Conservation (phyloP, 192 early-diverging fungal genomes). For the Backusella parvicylindrica region DNA sequence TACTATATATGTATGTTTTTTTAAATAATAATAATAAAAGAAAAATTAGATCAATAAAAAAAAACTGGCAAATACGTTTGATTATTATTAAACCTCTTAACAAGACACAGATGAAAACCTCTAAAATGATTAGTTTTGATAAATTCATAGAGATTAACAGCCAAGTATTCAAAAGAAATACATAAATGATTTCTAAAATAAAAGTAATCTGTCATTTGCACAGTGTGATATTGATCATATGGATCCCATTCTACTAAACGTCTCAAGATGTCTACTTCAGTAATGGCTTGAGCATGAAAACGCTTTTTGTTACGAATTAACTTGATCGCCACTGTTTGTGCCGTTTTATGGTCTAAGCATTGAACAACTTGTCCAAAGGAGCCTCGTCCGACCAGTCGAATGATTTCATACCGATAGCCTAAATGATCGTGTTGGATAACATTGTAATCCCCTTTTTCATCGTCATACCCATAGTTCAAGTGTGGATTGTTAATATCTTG, state of each 20-base stretch:
- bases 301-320: conserved; percentile 95
- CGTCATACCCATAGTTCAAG: conserved; percentile 71
- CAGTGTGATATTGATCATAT: conserved; percentile 71
- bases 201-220: conserved; percentile 92
- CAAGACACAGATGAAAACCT: conserved; percentile 78
- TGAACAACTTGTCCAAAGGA: conserved; percentile 93
- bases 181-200: conserved; percentile 96
- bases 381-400: conserved; percentile 84
- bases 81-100: conserved; percentile 46
- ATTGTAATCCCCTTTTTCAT: conserved; percentile 91
- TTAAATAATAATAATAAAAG: conserved; percentile 34
- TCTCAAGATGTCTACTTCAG: conserved; percentile 93
- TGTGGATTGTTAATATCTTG: conserved; percentile 55
- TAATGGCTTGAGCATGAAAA: conserved; percentile 91
- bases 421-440: conserved; percentile 85
- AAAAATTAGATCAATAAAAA: neutral
- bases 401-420: conserved; percentile 91
- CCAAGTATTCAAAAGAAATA: conserved; percentile 91
- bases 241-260: conserved; percentile 80
- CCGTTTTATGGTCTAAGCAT: conserved; percentile 90
- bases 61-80: neutral
- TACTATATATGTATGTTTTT: conserved; percentile 35
- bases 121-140: conserved; percentile 91
- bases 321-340: conserved; percentile 83
- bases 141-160: conserved; percentile 96